A percentile compares a stretch with the other conserved stretches of the same genome.
Conservation (phyloP, 345 rosid species). For the Murraya paniculata region DNA sequence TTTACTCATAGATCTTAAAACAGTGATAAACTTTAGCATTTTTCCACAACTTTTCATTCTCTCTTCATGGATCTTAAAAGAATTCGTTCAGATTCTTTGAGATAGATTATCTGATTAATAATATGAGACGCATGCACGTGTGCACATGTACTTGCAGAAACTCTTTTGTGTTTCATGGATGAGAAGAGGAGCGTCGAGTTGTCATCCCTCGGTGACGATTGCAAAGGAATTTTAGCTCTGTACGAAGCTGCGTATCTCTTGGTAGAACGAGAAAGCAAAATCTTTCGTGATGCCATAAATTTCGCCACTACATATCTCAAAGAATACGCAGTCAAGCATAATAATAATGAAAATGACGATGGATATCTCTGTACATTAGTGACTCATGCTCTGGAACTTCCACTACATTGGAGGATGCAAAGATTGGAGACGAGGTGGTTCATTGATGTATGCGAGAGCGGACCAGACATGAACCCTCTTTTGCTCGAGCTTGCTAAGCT, state of each 20-base stretch:
- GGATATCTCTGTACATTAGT: no score
- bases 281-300: slow-evolving; percentile 13
- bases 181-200: slow-evolving; percentile 8
- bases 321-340: background rate
- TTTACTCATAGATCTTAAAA: background rate
- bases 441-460: slow-evolving; percentile 26
- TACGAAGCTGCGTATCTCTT: slow-evolving; percentile 20
- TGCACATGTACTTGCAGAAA: slow-evolving; percentile 9
- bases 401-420: no score
- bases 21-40: no score
- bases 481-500: slow-evolving; percentile 26
- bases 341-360: background rate
- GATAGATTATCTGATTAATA: background rate
- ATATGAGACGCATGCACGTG: background rate
- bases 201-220: background rate
- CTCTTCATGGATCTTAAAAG: no score
- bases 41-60: no score
- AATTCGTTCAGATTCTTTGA: background rate
- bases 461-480: slow-evolving; percentile 10
- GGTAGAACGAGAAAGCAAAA: slow-evolving; percentile 7
- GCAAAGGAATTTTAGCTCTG: slow-evolving; percentile 11
- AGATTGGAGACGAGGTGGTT: slow-evolving; percentile 51
- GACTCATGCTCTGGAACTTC: no score
- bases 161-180: slow-evolving; percentile 12
- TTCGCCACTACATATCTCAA: slow-evolving; percentile 7